Base-by-base conservation (phyloP, 2,329 filamentous ascomycete species). In the Colletotrichum sp. region DNA sequence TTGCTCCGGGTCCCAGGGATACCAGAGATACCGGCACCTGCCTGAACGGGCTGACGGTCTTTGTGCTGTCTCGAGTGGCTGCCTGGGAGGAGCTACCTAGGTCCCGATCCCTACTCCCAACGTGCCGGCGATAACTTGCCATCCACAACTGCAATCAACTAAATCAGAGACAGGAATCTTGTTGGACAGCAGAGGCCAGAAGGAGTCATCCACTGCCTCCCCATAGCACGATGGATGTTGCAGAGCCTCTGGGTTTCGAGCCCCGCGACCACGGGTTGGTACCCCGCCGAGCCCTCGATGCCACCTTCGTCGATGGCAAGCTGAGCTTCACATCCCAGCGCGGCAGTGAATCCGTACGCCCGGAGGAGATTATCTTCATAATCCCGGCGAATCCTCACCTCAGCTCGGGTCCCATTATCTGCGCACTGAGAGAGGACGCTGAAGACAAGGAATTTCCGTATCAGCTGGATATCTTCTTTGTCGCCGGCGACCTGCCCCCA, bases 351-450 rank as follows among this genome's bases (percentile, higher is more conserved):
- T 66, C 69, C 5, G 57, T 81, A 32, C 74, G 63, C 14, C 74
- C 79, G 1, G 76, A 80, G 10, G 76, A 81, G 39, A 80, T 84
- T 18, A 36, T 84, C 52, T 79, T 80, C 36, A 71, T 83, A 39
- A 52, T 77, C 14, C 65, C 71, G 26, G 43, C 43, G 57, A 21
- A 24, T 14, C 32, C 36, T 32, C 21, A 60, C 16, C 6, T 57
- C 39, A 52, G 16, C 55, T 52, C 65, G 48, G 34, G 70, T 10
- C 72, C 70, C 77, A 78, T 86, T 26, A 80, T 90, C 7, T 83
- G 85, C 77, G 82, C 83, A 28, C 81, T 91, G 8, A 75, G 79
- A 4, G 85, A 88, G 76, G 79, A 82, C 8, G 59, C 79, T 6
- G 81, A 81, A 26, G 78, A 80, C 74, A 39, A 76, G 66, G 63